phyloP scores from a whole-genome alignment of 257 asterid genomes.

The Oldenlandia corymbosa region DNA sequence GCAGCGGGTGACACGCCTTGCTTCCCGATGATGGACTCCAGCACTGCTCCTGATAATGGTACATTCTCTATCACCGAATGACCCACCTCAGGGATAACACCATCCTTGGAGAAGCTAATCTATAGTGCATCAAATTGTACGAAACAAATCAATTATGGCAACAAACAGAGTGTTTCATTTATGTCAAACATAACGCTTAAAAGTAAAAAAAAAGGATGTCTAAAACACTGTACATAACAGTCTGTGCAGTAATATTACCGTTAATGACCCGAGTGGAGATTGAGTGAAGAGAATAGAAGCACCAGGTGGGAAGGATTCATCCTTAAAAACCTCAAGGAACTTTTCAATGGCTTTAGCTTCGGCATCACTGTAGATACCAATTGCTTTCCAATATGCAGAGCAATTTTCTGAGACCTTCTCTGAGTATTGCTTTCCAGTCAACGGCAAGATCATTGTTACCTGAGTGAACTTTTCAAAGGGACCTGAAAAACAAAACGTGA shows the following conservation, averaged over 20 bases:
- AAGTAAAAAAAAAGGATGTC: not conserved
- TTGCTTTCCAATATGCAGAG: constrained; percentile 60
- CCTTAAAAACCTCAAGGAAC: constrained; percentile 46
- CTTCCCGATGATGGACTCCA: constrained; percentile 78
- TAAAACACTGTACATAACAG: not conserved
- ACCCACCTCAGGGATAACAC: constrained; percentile 36
- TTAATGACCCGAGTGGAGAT: constrained; percentile 61
- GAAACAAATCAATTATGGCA: not conserved
- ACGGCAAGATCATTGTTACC: constrained; percentile 73
- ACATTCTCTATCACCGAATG: constrained; percentile 54
- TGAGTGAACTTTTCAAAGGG: constrained; percentile 67
- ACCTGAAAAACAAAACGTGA: constrained; percentile 61
- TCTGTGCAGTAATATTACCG: constrained; percentile 31
- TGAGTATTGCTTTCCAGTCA: constrained; percentile 82
- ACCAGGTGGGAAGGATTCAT: constrained; percentile 64
- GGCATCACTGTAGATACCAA: constrained; percentile 51
- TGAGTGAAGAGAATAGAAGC: constrained; percentile 81
- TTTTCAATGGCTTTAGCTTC: constrained; percentile 56
- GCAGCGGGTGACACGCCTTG: constrained; percentile 78
- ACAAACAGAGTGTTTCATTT: too few relatives aligned
- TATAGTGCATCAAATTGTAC: constrained; percentile 20
- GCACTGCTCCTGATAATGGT: constrained; percentile 61
- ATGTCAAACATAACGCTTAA: too few relatives aligned
- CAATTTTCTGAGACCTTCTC: constrained; percentile 86
- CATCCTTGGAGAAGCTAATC: constrained; percentile 69